Evolutionary conservation across 2,329 filamentous ascomycete genomes (phyloP).

Genomic region (Curvularia spicifera): DNA sequence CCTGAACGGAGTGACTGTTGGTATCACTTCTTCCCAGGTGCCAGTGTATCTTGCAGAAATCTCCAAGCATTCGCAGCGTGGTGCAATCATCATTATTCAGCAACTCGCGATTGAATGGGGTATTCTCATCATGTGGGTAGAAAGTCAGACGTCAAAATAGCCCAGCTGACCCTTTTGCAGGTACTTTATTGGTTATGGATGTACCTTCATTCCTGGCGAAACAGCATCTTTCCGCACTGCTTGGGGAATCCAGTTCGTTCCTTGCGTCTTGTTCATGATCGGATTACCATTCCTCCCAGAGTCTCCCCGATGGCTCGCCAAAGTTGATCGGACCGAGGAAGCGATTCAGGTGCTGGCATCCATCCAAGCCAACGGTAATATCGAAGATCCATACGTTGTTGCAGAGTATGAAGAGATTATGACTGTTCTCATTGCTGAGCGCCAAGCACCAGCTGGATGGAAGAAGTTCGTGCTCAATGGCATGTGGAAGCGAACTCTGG

Average conservation of each 20-base stretch:
- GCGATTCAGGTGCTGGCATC: slow-evolving; percentile 50
- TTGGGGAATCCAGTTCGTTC: slow-evolving; percentile 50
- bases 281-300: slow-evolving; percentile 59
- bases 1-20: slow-evolving; percentile 75
- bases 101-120: slow-evolving; percentile 77
- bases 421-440: slow-evolving; percentile 75
- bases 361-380: slow-evolving; percentile 64
- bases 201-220: slow-evolving; percentile 42
- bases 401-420: slow-evolving; percentile 75
- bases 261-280: slow-evolving; percentile 51
- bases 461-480: slow-evolving; percentile 73
- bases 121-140: slow-evolving; percentile 47
- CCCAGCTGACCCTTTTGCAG: slow-evolving; percentile 36
- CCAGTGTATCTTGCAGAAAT: slow-evolving; percentile 73
- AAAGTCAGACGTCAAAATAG: not conserved
- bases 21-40: slow-evolving; percentile 73
- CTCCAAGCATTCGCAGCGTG: slow-evolving; percentile 64
- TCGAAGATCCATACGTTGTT: slow-evolving; percentile 68
- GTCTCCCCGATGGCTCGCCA: slow-evolving; percentile 55
- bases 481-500: slow-evolving; percentile 75
- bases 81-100: slow-evolving; percentile 72
- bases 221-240: slow-evolving; percentile 43
- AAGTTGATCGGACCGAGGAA: slow-evolving; percentile 55
- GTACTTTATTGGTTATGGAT: slow-evolving; percentile 47
- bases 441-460: slow-evolving; percentile 71